Conservation (phyloP, 1,284 basidiomycete species). For the Trichosporon coremiiforme region DNA sequence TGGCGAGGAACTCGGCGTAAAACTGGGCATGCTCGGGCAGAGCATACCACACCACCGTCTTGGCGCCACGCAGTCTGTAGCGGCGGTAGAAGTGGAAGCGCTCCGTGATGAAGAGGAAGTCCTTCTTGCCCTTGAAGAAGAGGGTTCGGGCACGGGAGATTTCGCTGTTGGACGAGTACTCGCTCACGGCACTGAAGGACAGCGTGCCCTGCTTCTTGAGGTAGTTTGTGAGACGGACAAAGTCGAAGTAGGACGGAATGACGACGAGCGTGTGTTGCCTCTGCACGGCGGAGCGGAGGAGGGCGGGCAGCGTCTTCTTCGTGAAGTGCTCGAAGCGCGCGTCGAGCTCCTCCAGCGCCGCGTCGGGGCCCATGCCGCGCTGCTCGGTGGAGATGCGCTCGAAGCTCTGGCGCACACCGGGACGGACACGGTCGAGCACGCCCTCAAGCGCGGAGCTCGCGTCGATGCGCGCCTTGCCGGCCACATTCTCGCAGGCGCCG, state of each 20-base stretch:
- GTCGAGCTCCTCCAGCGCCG: constrained; percentile 78
- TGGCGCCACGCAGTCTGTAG: constrained; percentile 87
- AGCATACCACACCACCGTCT: constrained; percentile 89
- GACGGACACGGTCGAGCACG: constrained; percentile 66
- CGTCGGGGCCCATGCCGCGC: constrained; percentile 51
- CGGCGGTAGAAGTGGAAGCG: constrained; percentile 96
- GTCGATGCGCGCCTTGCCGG: constrained; percentile 75
- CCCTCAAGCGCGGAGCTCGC: constrained; percentile 62
- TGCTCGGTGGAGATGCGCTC: constrained; percentile 48
- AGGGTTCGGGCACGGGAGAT: constrained; percentile 89
- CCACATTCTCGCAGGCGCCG: constrained; percentile 77
- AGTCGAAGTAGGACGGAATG: constrained; percentile 95
- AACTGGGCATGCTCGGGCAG: constrained; percentile 88
- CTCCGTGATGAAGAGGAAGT: constrained; percentile 88
- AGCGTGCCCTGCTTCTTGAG: constrained; percentile 73
- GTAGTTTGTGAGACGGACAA: constrained; percentile 84
- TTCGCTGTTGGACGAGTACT: constrained; percentile 93
- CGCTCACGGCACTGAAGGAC: constrained; percentile 80
- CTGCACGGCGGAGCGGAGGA: constrained; percentile 88
- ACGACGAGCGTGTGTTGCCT: constrained; percentile 85
- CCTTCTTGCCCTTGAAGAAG: constrained; percentile 86
- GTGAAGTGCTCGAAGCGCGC: constrained; percentile 84
- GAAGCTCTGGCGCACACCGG: constrained; percentile 74
- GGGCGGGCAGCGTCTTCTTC: constrained; percentile 76
- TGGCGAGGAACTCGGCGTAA: constrained; percentile 86